Evolutionary conservation across 805 yeast genomes (phyloP).

Genomic region (Wickerhamiella brachini): DNA sequence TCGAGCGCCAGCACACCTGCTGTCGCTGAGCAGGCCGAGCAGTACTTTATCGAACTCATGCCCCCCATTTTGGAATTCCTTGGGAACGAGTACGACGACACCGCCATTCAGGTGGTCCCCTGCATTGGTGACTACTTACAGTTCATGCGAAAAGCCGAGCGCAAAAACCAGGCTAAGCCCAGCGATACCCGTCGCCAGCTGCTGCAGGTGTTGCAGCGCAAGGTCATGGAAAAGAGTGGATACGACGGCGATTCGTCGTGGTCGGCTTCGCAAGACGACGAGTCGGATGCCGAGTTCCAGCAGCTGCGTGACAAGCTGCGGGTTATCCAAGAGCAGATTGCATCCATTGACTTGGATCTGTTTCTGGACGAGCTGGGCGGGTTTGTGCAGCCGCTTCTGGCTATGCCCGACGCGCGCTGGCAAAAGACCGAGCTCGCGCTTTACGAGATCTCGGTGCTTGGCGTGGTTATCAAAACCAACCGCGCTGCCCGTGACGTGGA

Average conservation of each 20-base stretch:
- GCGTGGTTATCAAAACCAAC: constrained; percentile 51
- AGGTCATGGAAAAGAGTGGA: constrained; percentile 63
- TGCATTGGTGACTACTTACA: constrained; percentile 63
- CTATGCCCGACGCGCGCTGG: constrained; percentile 38
- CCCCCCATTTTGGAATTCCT: constrained; percentile 62
- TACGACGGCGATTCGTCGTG: constrained; percentile 67
- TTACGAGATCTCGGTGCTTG: constrained; percentile 62
- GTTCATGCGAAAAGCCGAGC: constrained; percentile 38
- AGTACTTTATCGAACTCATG: constrained; percentile 45
- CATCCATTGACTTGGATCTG: constrained; percentile 43
- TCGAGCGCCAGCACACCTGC: constrained; percentile 18
- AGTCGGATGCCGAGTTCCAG: constrained; percentile 31
- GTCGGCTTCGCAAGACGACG: constrained; percentile 16
- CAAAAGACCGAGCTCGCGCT: constrained; percentile 75
- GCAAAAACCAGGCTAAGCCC: constrained; percentile 30
- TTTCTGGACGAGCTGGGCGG: constrained; percentile 45
- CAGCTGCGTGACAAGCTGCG: constrained; percentile 67
- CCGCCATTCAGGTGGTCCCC: constrained; percentile 69
- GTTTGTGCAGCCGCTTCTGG: constrained; percentile 41
- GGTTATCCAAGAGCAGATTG: constrained; percentile 73
- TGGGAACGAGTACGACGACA: constrained; percentile 77
- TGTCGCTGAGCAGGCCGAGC: constrained; percentile 24
- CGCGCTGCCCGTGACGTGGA: constrained; percentile 49
- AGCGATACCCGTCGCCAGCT: constrained; percentile 34
- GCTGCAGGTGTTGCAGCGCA: constrained; percentile 48